These are phyloP conservation scores for Monosporascus ibericus DNA, from an alignment of 2,329 filamentous ascomycete genomes.

Conservation along the genomic window DNA sequence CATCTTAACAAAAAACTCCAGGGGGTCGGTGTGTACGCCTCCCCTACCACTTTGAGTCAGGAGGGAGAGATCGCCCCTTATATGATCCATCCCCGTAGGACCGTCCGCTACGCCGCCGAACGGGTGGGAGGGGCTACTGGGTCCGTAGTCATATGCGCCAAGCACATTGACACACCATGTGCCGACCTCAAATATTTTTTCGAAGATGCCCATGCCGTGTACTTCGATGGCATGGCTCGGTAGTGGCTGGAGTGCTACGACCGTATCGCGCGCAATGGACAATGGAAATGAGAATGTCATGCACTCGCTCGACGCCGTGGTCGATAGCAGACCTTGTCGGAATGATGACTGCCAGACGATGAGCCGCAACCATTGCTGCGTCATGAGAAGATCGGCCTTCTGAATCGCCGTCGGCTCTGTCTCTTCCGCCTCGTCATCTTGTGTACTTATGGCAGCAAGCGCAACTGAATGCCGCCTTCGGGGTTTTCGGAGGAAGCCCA, in stretches of 20 bases:
- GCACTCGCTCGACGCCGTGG: constrained; percentile 48
- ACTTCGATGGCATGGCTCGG: constrained; percentile 37
- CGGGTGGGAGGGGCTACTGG: constrained; percentile 7
- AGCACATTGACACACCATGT: constrained; percentile 39
- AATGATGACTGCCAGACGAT: constrained; percentile 71
- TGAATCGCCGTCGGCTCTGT: constrained; percentile 55
- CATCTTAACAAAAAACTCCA: constrained; percentile 38
- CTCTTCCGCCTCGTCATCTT: constrained; percentile 35
- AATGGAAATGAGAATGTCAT: constrained; percentile 58
- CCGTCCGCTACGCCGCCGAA: constrained; percentile 18
- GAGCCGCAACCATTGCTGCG: constrained; percentile 64
- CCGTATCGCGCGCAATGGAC: constrained; percentile 53
- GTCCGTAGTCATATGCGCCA: constrained; percentile 25
- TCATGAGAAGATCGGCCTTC: constrained; percentile 62
- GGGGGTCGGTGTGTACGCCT: constrained; percentile 31
- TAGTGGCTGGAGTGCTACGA: constrained; percentile 35
- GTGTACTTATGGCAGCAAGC: neutral
- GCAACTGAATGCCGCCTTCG: neutral
- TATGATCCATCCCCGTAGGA: constrained; percentile 24
- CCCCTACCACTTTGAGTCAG: constrained; percentile 23
- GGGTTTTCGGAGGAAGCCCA: constrained; percentile 23
- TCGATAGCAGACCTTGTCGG: constrained; percentile 57
- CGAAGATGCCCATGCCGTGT: constrained; percentile 43
- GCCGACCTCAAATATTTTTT: constrained; percentile 44
- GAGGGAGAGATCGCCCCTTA: constrained; percentile 25